phyloP scores from a whole-genome alignment of 1,284 basidiomycete genomes.

The Sporisorium scitamineum region DNA sequence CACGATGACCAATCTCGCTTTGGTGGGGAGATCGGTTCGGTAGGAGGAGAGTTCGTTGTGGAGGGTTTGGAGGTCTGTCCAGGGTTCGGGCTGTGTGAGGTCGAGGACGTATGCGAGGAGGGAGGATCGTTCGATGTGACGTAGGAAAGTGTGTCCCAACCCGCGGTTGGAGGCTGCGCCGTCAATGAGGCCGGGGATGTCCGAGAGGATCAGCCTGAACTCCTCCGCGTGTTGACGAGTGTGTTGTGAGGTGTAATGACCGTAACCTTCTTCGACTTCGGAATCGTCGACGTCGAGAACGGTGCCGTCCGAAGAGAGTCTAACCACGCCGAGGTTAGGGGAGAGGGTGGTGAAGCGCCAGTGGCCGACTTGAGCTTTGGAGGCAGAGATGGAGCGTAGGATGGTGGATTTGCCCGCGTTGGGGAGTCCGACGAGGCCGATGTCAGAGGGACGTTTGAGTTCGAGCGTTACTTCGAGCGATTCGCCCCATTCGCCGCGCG shows the following conservation, averaged over 20 bases:
- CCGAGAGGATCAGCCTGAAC: constrained; percentile 92
- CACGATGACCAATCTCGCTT: constrained; percentile 77
- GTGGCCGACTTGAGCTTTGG: constrained; percentile 83
- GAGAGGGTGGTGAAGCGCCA: constrained; percentile 96
- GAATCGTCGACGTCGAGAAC: constrained; percentile 40
- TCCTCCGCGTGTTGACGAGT: constrained; percentile 70
- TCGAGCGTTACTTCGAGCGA: constrained; percentile 87
- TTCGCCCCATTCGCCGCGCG: constrained; percentile 81
- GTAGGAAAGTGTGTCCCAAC: constrained; percentile 91
- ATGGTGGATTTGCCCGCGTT: constrained; percentile 86
- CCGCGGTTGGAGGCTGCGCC: constrained; percentile 88
- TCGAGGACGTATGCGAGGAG: constrained; percentile 94
- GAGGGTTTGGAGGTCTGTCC: constrained; percentile 80
- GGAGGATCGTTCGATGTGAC: constrained; percentile 90
- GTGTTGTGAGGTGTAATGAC: constrained; percentile 1
- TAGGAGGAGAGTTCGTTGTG: constrained; percentile 86
- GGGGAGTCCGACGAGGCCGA: constrained; percentile 94
- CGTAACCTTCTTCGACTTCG: constrained; percentile 44
- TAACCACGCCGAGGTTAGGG: constrained; percentile 91
- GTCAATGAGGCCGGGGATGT: constrained; percentile 92
- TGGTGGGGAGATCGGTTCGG: constrained; percentile 79
- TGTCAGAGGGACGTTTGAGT: constrained; percentile 91
- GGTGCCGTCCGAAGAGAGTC: constrained; percentile 77
- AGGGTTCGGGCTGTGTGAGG: constrained; percentile 74
- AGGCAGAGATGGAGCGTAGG: constrained; percentile 87